Base-by-base conservation (phyloP, 345 rosid species). In the Arabis alpina region DNA sequence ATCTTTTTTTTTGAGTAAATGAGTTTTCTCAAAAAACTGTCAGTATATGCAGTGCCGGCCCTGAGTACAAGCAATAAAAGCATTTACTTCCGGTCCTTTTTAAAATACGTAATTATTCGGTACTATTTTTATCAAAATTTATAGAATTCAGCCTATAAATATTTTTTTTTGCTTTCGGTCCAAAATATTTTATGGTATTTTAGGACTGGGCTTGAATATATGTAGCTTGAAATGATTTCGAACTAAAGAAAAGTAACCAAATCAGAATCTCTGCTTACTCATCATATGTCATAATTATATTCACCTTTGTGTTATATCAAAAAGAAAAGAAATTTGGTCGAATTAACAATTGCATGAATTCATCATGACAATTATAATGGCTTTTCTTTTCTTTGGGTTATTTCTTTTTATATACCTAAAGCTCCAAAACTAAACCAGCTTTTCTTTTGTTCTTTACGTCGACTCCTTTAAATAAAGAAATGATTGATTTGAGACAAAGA, bases 301-400 rank as follows among this genome's bases (percentile, higher is more conserved):
- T 64, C 41, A 40, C 19, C 72, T 58, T 69, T 69, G 30, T 57
- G 10, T 24, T 3, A 19, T 56, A 6, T 27, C 2, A 28, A 48
- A 47, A 66, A 10, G 37, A 27, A 73, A 56, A 55, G 15, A 30
- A 64, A 13, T 6, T 40, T 27, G 19, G 50, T 12, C 45, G 56
- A 47, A 19, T 72, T 27, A 45, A 72, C 57, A 64, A 55, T 19
- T 66, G 72, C 54, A 53, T 60, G 68, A 23, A 37, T 25, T 36
- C 54, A 75, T 68, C 51, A 67, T 61, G 64, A 53, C 69, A 61
- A 68, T 61, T 68, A 61, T 53, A 68, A 14, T 53, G 78, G 39
- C 2, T 41, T 54, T 27, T 52, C 57, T 67, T 74, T 71, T 52
- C 68, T 28, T 64, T 61, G 43, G 28, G 77, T 66, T 43, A 15